phyloP scores from a whole-genome alignment of 108 stramenopile genomes.

The Cylindrotheca closterium region DNA sequence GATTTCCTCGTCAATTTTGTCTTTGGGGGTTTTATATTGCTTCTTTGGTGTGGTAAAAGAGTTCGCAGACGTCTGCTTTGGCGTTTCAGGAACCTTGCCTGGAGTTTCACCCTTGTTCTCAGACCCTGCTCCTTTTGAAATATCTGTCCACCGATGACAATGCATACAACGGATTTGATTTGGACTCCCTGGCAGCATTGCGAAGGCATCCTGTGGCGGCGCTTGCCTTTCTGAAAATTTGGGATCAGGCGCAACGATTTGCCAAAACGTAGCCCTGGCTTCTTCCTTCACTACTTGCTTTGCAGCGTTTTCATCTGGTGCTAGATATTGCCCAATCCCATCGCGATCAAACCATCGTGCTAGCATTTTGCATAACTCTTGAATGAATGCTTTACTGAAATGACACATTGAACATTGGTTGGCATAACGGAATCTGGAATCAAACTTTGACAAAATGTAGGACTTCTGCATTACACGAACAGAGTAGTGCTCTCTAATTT shows the following conservation, averaged over 20 bases:
- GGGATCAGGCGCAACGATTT: constrained; percentile 49
- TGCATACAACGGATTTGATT: constrained; percentile 24
- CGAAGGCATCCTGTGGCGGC: constrained; percentile 11
- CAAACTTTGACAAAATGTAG: no score
- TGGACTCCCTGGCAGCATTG: background rate
- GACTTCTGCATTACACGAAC: no score
- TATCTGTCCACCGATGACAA: constrained; percentile 14
- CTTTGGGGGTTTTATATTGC: background rate
- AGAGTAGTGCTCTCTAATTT: no score
- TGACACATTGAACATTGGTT: no score
- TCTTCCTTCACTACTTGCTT: constrained; percentile 9
- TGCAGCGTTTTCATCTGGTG: constrained; percentile 34
- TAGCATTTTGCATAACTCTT: constrained; percentile 19
- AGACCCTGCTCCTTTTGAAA: background rate
- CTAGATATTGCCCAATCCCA: constrained; percentile 47
- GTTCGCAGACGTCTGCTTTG: background rate
- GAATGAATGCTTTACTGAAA: no score
- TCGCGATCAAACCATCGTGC: constrained; percentile 42
- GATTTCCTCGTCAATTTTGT: background rate
- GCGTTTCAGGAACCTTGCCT: background rate
- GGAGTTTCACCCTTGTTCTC: constrained; percentile 8
- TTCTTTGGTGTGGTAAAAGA: constrained; percentile 8
- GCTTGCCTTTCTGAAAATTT: constrained; percentile 24
- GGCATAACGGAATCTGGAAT: no score
- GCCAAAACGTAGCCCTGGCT: constrained; percentile 27